These are phyloP conservation scores for Bryoglossum gracile DNA, from an alignment of 495 filamentous ascomycete genomes.

Conservation along the genomic window DNA sequence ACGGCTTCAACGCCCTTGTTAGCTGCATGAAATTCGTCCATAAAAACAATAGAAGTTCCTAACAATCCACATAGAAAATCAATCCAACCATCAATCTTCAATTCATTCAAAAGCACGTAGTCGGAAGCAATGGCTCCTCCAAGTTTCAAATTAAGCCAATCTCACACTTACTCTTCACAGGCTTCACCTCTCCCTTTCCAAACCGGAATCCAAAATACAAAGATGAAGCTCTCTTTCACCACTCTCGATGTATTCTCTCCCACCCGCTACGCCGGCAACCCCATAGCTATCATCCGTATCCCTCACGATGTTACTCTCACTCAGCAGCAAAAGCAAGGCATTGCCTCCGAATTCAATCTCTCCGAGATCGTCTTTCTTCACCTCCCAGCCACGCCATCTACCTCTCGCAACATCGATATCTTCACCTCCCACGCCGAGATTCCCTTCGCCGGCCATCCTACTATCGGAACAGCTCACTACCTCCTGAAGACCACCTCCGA, in stretches of 20 bases:
- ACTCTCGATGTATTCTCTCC: constrained; percentile 66
- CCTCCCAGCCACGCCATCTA: constrained; percentile 23
- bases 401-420: constrained; percentile 54
- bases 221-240: constrained; percentile 39
- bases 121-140: not conserved
- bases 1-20: not conserved
- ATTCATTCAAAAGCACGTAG: not conserved
- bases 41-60: not conserved
- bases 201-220: not conserved
- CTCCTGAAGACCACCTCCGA: constrained; percentile 27
- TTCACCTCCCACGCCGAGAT: constrained; percentile 57
- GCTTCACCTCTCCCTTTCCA: not conserved
- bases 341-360: constrained; percentile 76
- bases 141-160: not conserved
- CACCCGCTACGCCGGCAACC: constrained; percentile 53
- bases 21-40: not conserved
- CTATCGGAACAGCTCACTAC: constrained; percentile 60
- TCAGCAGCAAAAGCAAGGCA: constrained; percentile 52
- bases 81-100: not conserved
- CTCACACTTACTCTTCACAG: not conserved
- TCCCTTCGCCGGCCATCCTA: constrained; percentile 74
- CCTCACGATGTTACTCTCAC: constrained; percentile 26
- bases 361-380: constrained; percentile 80
- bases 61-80: not conserved
- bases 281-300: constrained; percentile 55